Percentiles rank a stretch among this genome's conserved stretches.
These are phyloP conservation scores for Rhytidiadelphus loreus DNA, from an alignment of 225 moss, liverwort and hornwort species.

Conservation along the genomic window DNA sequence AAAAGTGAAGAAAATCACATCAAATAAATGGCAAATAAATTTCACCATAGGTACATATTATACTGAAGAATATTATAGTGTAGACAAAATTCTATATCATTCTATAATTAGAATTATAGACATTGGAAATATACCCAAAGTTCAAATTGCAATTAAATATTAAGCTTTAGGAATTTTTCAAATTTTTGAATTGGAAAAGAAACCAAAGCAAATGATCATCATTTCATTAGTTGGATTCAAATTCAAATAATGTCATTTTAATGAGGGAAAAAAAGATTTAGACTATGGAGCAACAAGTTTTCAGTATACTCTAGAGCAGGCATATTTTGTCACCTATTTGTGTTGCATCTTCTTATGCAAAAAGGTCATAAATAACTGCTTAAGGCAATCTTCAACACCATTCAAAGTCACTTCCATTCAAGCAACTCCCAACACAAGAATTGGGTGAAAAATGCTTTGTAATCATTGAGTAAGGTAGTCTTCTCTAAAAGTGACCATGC, in stretches of 20 bases:
- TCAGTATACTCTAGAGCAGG: neutral
- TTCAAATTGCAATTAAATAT: neutral
- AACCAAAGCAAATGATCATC: neutral
- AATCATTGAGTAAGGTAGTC: no score
- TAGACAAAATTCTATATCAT: neutral
- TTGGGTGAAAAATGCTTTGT: neutral
- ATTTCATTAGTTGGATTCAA: neutral
- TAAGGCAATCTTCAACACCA: neutral
- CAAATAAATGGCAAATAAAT: neutral
- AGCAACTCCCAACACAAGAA: neutral
- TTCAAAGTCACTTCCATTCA: neutral
- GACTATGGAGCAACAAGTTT: accelerated
- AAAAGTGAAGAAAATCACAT: neutral
- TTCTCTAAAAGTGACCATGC: no score
- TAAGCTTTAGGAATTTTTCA: neutral
- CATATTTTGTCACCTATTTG: neutral
- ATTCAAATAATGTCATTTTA: neutral
- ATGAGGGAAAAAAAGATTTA: neutral
- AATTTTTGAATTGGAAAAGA: neutral
- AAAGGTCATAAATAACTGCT: neutral
- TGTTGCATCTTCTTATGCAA: neutral
- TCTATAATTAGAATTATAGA: neutral
- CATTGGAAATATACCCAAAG: neutral
- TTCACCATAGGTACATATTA: neutral
- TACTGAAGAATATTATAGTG: neutral